Base-by-base conservation (phyloP, 1,139 yeast genomes). In the Debaryomycetaceae sp. region DNA sequence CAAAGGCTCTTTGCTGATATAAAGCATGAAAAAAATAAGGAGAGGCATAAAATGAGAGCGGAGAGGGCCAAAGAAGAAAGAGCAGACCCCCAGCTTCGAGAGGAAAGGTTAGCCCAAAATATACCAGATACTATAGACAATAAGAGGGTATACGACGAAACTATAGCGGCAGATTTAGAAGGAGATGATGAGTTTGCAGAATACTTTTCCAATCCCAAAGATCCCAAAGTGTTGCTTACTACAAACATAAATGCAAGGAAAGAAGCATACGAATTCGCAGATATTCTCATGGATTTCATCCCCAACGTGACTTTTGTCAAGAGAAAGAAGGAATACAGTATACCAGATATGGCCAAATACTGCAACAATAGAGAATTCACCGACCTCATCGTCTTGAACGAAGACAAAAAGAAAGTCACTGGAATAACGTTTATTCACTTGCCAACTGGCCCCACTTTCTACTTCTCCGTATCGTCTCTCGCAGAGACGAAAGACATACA, bases 361-460 rank as follows among this genome's bases (percentile, higher is more conserved):
- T 87, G 96, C 59, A 59, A 80, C 34, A 87, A 85, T 57, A 70
- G 98, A 54, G 92, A 83, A 22, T 94, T 76, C 65, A 89, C 97
- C 0, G 95, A 91, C 56, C 69, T 92, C 51, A 70, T 92, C 31
- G 89, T 92, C 38, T 80, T 92, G 47, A 92, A 92, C 62, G 98
- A 92, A 65, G 96, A 88, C 65, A 89, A 89, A 62, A 92, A 92
- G 62, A 77, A 75, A 48, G 95, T 92, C 36, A 91, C 87, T 38
- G 98, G 98, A 4, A 65, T 94, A 44, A 88, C 98, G 1, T 85
- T 94, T 56, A 84, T 92, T 46, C 96, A 91, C 65, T 73, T 92
- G 46, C 98, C 98, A 5, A 87, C 75, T 37, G 98, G 98, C 0
- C 98, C 98, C 28, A 84, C 97, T 0, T 88, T 88, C 57, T 91